phyloP scores from a whole-genome alignment of 108 stramenopile species.

The Skeletonema potamos region DNA sequence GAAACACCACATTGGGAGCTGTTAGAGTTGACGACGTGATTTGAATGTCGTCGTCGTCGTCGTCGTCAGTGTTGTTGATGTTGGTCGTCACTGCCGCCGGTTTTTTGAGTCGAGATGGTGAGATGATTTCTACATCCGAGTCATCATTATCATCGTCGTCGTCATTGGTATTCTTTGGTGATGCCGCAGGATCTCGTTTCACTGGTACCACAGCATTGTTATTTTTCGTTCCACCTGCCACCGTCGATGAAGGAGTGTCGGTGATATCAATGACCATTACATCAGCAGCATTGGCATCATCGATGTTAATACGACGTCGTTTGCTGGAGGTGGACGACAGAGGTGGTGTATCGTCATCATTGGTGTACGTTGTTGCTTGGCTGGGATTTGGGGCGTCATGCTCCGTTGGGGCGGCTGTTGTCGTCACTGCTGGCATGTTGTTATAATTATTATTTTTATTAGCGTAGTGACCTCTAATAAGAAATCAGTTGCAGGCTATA shows the following conservation, averaged over 20 bases:
- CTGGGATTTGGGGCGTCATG: background rate
- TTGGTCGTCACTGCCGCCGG: background rate
- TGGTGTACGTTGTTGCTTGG: background rate
- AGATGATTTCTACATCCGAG: background rate
- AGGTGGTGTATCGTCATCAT: background rate
- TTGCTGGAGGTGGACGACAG: background rate
- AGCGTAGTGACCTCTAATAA: too few relatives aligned
- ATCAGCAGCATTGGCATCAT: background rate
- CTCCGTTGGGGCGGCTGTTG: background rate
- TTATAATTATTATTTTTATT: too few relatives aligned
- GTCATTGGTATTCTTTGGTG: background rate
- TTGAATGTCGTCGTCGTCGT: constrained; percentile 42
- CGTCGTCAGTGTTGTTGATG: background rate
- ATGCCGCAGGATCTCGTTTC: background rate
- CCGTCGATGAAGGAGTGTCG: background rate
- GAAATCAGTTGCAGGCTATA: too few relatives aligned
- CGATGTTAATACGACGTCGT: background rate
- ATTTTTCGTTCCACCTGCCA: background rate
- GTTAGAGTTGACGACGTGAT: constrained; percentile 42
- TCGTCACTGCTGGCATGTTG: background rate
- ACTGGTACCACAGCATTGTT: background rate
- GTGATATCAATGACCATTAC: background rate
- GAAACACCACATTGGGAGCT: constrained; percentile 65
- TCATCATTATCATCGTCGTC: background rate
- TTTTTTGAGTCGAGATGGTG: background rate